These are phyloP conservation scores for Ceraceosorus bombacis DNA, from an alignment of 1,284 basidiomycete species.

Conservation along the genomic window DNA sequence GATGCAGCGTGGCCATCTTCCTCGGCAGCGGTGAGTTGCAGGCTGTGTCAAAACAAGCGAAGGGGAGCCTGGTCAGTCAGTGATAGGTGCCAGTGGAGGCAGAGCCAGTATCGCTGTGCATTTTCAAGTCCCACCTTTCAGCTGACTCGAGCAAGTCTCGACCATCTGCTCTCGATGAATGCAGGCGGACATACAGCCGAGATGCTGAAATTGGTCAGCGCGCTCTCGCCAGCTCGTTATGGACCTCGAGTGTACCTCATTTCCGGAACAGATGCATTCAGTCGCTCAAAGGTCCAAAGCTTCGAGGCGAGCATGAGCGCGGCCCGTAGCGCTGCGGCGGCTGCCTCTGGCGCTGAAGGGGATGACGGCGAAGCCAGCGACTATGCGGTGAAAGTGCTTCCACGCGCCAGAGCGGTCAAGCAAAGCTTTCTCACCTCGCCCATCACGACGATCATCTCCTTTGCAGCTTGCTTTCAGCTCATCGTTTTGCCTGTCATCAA, in stretches of 20 bases:
- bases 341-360: constrained; percentile 10
- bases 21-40: not conserved
- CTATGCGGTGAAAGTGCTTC: constrained; percentile 58
- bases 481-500: constrained; percentile 14
- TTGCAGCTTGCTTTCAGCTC: constrained; percentile 24
- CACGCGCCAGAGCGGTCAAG: constrained; percentile 62
- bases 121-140: not conserved
- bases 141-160: not conserved
- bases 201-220: constrained; percentile 66
- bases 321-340: not conserved
- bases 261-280: constrained; percentile 73
- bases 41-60: not conserved
- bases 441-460: constrained; percentile 16
- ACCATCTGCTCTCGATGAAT: not conserved
- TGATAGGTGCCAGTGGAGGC: not conserved
- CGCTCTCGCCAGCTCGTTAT: constrained; percentile 70
- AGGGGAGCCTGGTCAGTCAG: not conserved
- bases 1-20: not conserved
- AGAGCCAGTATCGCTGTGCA: not conserved
- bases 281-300: constrained; percentile 61
- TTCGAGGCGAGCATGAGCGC: constrained; percentile 56
- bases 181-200: constrained; percentile 91
- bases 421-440: constrained; percentile 40
- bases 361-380: not conserved
- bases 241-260: constrained; percentile 71